phyloP scores from a whole-genome alignment of 2,329 filamentous ascomycete genomes.

The Fusarium sp. region DNA sequence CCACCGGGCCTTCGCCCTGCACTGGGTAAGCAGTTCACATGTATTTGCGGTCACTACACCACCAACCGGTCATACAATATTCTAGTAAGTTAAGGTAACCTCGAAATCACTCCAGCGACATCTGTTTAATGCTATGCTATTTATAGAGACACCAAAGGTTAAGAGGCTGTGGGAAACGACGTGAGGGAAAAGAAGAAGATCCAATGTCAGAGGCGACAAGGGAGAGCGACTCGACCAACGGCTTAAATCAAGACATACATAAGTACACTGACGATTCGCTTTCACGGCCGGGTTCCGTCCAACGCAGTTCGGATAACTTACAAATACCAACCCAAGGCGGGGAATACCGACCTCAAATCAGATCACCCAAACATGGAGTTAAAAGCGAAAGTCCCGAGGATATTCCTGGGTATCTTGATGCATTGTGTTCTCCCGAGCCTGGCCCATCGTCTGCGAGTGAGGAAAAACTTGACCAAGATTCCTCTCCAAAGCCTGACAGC shows the following conservation, averaged over 20 bases:
- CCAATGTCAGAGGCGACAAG: background rate
- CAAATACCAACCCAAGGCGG: no score
- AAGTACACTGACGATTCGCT: no score
- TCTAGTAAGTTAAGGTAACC: background rate
- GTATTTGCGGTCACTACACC: no score
- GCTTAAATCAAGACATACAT: no score
- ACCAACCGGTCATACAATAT: background rate
- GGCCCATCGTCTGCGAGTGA: background rate
- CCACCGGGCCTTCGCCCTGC: no score
- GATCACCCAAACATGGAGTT: no score
- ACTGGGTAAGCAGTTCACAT: no score
- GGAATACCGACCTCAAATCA: no score
- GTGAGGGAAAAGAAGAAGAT: background rate
- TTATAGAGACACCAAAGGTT: background rate
- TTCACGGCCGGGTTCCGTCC: no score
- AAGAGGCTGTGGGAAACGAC: background rate
- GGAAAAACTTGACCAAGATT: background rate
- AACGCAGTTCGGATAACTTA: no score
- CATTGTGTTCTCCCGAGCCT: background rate
- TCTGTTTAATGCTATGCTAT: background rate
- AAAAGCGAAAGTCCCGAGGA: background rate
- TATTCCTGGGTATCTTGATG: accelerated
- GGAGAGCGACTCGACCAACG: background rate
- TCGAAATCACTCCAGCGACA: background rate
- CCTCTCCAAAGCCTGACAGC: background rate